Percentiles rank a stretch among this genome's conserved stretches.
Evolutionary conservation across 2,329 filamentous ascomycete genomes (phyloP).

Genomic region (Diaporthe sp.): DNA sequence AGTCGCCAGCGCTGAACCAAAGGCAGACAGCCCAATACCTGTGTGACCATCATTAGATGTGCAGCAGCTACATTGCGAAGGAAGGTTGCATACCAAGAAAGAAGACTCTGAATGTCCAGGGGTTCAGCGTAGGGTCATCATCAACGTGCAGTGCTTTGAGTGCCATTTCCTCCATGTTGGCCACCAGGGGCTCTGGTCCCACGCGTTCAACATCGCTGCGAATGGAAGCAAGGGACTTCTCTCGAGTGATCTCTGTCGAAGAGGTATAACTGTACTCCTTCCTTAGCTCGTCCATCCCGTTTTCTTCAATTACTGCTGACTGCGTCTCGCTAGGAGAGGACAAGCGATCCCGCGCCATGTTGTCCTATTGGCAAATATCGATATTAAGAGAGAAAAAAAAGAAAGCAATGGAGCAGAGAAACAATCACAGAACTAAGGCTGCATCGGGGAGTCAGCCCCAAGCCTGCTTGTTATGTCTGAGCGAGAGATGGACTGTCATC

Average conservation of each 20-base stretch:
- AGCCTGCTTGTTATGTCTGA: no score
- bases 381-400: neutral
- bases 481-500: neutral
- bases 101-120: constrained; percentile 44
- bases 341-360: constrained; percentile 4
- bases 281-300: neutral
- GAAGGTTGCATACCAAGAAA: constrained; percentile 38
- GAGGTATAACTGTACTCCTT: constrained; percentile 10
- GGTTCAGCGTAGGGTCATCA: constrained; percentile 44
- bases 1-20: constrained; percentile 56
- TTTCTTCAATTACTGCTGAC: neutral
- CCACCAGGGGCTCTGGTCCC: constrained; percentile 22
- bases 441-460: neutral
- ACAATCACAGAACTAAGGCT: no score
- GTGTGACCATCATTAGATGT: constrained; percentile 31
- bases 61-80: neutral
- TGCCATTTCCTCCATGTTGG: constrained; percentile 35
- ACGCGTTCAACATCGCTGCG: constrained; percentile 27
- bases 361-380: neutral
- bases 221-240: neutral
- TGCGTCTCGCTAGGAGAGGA: neutral
- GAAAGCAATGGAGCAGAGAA: neutral
- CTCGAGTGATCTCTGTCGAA: constrained; percentile 5
- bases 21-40: constrained; percentile 52
- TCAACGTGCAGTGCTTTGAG: constrained; percentile 43